These are phyloP conservation scores for Penstemon eatonii DNA, from an alignment of 257 asterid genomes.

Conservation along the genomic window DNA sequence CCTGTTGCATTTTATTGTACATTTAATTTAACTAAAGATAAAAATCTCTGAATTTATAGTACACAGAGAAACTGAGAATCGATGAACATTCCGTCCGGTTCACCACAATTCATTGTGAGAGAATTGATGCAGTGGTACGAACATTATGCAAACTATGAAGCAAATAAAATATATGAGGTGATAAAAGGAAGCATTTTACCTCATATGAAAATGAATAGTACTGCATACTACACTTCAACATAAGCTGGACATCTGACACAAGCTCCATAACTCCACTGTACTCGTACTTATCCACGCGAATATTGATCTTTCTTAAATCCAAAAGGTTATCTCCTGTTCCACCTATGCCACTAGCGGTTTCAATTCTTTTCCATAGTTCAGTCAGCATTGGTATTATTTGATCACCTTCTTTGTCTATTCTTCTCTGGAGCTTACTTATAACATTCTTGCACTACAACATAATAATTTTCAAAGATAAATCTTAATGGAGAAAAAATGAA, in stretches of 20 bases:
- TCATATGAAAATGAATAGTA: constrained; percentile 66
- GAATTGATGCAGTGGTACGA: no score
- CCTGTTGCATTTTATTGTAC: constrained; percentile 49
- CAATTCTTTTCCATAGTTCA: constrained; percentile 88
- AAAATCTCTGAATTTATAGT: not conserved
- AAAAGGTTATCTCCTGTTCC: constrained; percentile 58
- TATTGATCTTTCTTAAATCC: constrained; percentile 65
- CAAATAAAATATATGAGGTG: no score
- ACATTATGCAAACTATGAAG: no score
- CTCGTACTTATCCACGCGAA: constrained; percentile 66
- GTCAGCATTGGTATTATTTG: constrained; percentile 83
- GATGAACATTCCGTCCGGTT: no score
- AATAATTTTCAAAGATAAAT: constrained; percentile 12
- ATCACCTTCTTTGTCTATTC: constrained; percentile 81
- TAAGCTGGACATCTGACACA: constrained; percentile 84
- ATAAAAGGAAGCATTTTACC: constrained; percentile 46
- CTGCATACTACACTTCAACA: constrained; percentile 78
- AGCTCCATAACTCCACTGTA: constrained; percentile 76
- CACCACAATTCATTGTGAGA: no score
- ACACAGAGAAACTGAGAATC: no score
- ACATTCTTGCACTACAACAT: constrained; percentile 88
- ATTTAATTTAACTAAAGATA: constrained; percentile 17
- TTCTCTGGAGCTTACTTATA: constrained; percentile 77
- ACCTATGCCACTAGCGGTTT: constrained; percentile 49
- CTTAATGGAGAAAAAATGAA: constrained; percentile 7